These are phyloP conservation scores for Apiotrichum domesticum DNA, from an alignment of 1,284 basidiomycete genomes.

Conservation along the genomic window DNA sequence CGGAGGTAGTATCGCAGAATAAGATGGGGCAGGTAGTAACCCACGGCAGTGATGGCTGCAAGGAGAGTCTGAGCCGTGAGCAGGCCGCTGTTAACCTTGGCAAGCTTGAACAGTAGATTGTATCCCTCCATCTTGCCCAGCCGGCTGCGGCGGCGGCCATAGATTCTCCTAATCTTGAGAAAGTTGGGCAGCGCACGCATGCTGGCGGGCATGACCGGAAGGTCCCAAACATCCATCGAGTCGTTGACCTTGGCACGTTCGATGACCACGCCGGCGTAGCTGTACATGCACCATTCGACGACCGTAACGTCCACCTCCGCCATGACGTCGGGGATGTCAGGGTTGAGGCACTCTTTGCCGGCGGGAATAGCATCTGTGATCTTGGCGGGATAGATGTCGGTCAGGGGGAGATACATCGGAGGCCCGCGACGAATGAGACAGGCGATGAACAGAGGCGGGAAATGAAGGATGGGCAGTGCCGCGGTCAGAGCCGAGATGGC, in stretches of 20 bases:
- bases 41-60: slow-evolving; percentile 57
- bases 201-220: slow-evolving; percentile 66
- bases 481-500: slow-evolving; percentile 19
- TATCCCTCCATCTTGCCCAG: slow-evolving; percentile 35
- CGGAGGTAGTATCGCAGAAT: slow-evolving; percentile 65
- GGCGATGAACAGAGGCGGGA: slow-evolving; percentile 51
- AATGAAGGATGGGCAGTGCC: slow-evolving; percentile 51
- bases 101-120: slow-evolving; percentile 42
- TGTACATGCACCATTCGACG: slow-evolving; percentile 63
- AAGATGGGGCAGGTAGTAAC: slow-evolving; percentile 72
- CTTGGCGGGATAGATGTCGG: slow-evolving; percentile 68
- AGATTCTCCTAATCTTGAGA: slow-evolving; percentile 29
- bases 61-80: slow-evolving; percentile 52
- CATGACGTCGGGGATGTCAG: slow-evolving; percentile 35
- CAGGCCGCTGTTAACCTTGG: slow-evolving; percentile 39
- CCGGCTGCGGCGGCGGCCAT: slow-evolving; percentile 32
- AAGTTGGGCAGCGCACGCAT: slow-evolving; percentile 54
- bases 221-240: slow-evolving; percentile 73
- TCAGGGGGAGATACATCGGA: slow-evolving; percentile 61
- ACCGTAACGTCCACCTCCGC: slow-evolving; percentile 52
- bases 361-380: slow-evolving; percentile 39
- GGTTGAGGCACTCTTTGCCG: slow-evolving; percentile 25
- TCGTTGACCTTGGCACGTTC: slow-evolving; percentile 67
- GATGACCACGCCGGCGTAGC: slow-evolving; percentile 75
- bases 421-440: slow-evolving; percentile 66